Conservation (phyloP, 2,329 filamentous ascomycete species). For the Nakataea oryzae region DNA sequence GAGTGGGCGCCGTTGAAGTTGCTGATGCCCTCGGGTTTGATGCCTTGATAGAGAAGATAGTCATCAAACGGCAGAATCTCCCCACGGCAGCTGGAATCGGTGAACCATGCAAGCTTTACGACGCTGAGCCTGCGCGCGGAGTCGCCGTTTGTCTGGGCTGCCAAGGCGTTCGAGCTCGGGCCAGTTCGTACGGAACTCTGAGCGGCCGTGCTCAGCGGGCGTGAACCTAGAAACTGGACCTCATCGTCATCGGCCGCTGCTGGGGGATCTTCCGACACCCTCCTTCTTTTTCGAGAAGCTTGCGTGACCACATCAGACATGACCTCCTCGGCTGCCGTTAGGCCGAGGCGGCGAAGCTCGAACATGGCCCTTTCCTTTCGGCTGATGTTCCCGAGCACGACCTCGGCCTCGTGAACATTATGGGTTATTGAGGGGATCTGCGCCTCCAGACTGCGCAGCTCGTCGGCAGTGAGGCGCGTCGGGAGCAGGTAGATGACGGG, state of each 20-base stretch:
- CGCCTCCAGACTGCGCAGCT: conserved; percentile 54
- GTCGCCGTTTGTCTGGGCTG: background rate
- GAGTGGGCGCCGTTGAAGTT: background rate
- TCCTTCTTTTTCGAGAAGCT: conserved; percentile 4
- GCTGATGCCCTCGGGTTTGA: background rate
- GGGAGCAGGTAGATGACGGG: conserved; percentile 66
- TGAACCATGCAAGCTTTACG: conserved; percentile 49
- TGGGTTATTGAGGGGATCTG: conserved; percentile 58
- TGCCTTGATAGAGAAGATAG: conserved; percentile 46
- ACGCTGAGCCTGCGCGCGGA: conserved; percentile 27
- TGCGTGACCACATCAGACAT: conserved; percentile 4
- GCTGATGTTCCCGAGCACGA: conserved; percentile 65
- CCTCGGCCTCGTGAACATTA: conserved; percentile 57
- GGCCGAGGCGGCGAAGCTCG: conserved; percentile 60
- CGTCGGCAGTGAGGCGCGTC: conserved; percentile 54
- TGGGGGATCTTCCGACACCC: background rate
- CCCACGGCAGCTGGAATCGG: conserved; percentile 35
- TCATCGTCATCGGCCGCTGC: background rate
- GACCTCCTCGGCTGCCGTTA: conserved; percentile 43
- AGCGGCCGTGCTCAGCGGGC: background rate
- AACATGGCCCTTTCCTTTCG: conserved; percentile 62
- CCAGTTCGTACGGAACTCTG: background rate
- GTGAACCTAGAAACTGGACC: background rate
- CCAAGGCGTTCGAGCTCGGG: background rate
- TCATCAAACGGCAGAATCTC: conserved; percentile 33